Evolutionary conservation across 2,329 filamentous ascomycete species (phyloP).

Genomic region (Aspergillus sp.): DNA sequence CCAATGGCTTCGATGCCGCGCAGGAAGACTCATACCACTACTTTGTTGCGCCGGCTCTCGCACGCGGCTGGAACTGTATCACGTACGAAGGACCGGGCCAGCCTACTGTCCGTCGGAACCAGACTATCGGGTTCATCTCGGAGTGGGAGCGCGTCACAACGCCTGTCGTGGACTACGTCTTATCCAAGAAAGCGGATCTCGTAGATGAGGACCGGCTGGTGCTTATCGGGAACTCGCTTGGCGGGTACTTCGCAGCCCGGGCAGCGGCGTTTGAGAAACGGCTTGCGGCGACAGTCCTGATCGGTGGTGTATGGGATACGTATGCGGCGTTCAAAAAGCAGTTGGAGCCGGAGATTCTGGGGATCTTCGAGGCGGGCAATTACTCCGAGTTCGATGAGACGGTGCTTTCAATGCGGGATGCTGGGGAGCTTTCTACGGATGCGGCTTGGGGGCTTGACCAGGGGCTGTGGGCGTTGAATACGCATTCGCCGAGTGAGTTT

Average conservation of each 20-base stretch:
- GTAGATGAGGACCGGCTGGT: background rate
- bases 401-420: background rate
- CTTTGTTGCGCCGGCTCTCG: slow-evolving; percentile 34
- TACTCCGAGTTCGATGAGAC: background rate
- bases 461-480: background rate
- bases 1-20: slow-evolving; percentile 43
- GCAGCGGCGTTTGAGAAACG: background rate
- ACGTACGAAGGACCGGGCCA: slow-evolving; percentile 52
- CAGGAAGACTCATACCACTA: slow-evolving; percentile 48
- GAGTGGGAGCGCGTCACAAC: slow-evolving; percentile 46
- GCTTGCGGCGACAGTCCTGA: background rate
- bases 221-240: background rate
- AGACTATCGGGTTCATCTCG: slow-evolving; percentile 45
- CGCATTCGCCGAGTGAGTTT: background rate
- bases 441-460: background rate
- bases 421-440: background rate
- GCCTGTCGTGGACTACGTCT: slow-evolving; percentile 41
- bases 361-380: background rate
- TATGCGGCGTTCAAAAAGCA: background rate
- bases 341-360: background rate
- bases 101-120: slow-evolving; percentile 40
- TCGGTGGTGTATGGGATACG: background rate
- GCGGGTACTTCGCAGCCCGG: background rate
- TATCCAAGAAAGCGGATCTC: background rate
- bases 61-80: slow-evolving; percentile 46